These are phyloP conservation scores for Podospora appendiculata DNA, from an alignment of 495 filamentous ascomycete species.

Conservation along the genomic window DNA sequence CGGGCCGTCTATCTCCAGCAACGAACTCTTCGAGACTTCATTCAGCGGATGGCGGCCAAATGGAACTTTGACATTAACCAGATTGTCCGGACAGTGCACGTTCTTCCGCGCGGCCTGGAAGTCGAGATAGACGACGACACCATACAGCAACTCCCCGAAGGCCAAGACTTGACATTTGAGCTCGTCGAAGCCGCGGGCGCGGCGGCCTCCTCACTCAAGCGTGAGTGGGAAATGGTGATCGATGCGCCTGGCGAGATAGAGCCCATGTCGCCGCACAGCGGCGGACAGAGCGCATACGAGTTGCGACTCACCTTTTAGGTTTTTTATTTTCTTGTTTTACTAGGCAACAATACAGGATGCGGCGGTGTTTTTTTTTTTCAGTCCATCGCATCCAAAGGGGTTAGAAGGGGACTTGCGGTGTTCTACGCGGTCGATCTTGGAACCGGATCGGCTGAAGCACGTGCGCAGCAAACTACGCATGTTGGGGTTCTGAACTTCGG, in stretches of 20 bases:
- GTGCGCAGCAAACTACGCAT: not conserved
- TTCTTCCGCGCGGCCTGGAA: conserved; percentile 64
- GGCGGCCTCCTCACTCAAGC: conserved; percentile 22
- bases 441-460: no score
- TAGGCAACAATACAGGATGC: not conserved
- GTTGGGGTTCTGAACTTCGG: not conserved
- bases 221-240: conserved; percentile 47
- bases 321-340: not conserved
- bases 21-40: conserved; percentile 65
- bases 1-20: conserved; percentile 80
- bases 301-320: conserved; percentile 41
- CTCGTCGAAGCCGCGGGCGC: conserved; percentile 28
- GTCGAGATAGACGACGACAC: conserved; percentile 90
- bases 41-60: conserved; percentile 63
- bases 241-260: conserved; percentile 34
- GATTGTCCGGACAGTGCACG: conserved; percentile 61
- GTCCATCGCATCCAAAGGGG: no score
- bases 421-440: no score
- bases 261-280: conserved; percentile 24
- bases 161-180: conserved; percentile 73
- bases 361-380: no score
- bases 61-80: conserved; percentile 64
- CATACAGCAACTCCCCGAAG: conserved; percentile 77
- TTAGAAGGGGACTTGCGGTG: not conserved
- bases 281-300: conserved; percentile 31